phyloP scores from a whole-genome alignment of 2,329 filamentous ascomycete genomes.

The Aspergillus caelatus region DNA sequence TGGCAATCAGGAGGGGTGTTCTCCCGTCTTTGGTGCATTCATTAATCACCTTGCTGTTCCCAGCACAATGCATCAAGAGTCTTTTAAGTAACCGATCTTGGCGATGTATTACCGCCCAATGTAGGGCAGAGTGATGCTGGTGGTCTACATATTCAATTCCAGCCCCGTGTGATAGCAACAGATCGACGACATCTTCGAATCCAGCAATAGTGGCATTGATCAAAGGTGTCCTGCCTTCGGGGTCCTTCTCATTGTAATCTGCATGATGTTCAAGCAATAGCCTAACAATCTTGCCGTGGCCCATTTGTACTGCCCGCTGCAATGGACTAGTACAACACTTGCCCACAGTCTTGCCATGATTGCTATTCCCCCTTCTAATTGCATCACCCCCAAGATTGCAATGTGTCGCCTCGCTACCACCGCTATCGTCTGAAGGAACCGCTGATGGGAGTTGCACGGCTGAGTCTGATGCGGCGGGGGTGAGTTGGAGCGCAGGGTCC shows the following conservation, averaged over 20 bases:
- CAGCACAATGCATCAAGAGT: neutral
- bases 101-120: conserved; percentile 2
- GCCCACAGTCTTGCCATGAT: neutral
- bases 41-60: neutral
- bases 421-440: neutral
- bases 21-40: neutral
- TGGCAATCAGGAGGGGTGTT: neutral
- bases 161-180: conserved; percentile 2
- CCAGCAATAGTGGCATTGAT: conserved; percentile 1
- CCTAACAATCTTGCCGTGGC: neutral
- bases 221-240: conserved; percentile 2
- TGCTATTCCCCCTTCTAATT: too few species aligned
- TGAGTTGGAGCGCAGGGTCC: too few species aligned
- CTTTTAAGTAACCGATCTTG: neutral
- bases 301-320: conserved; percentile 1
- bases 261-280: neutral
- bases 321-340: neutral
- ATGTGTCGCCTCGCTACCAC: neutral
- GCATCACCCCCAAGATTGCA: too few species aligned
- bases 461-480: too few species aligned
- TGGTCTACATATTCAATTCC: neutral
- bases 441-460: too few species aligned
- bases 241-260: neutral
- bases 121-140: neutral
- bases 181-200: neutral